A percentile compares a stretch with the other conserved stretches of the same genome.
These are phyloP conservation scores for Irpex sp. DNA, from an alignment of 1,284 basidiomycete species.

Conservation along the genomic window DNA sequence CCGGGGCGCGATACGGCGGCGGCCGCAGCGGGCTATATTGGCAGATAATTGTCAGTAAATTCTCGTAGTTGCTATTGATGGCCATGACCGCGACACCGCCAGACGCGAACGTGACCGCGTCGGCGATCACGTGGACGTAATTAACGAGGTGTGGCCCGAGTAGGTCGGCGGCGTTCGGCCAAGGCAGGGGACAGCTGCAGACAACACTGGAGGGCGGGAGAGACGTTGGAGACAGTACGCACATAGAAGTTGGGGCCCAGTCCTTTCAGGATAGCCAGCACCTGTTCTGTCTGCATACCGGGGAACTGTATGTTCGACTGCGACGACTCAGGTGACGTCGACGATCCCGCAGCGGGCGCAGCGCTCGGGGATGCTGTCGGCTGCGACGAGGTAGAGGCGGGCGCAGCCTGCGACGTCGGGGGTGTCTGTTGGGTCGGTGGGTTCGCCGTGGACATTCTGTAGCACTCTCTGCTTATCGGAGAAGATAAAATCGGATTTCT, in stretches of 20 bases:
- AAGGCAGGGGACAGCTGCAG: slow-evolving; percentile 8
- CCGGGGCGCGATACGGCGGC: slow-evolving; percentile 22
- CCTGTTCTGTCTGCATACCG: slow-evolving; percentile 42
- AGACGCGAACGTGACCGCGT: slow-evolving; percentile 19
- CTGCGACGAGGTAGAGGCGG: neutral
- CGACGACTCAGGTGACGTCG: slow-evolving; percentile 2
- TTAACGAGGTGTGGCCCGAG: neutral
- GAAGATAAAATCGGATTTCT: too few relatives aligned
- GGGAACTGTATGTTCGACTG: slow-evolving; percentile 10
- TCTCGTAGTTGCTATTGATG: neutral
- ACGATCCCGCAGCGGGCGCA: slow-evolving; percentile 6
- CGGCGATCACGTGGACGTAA: slow-evolving; percentile 12
- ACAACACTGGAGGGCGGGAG: neutral
- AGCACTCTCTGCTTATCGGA: too few relatives aligned
- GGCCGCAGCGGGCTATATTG: slow-evolving; percentile 5
- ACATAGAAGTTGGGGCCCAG: slow-evolving; percentile 44
- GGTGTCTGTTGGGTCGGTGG: slow-evolving; percentile 8
- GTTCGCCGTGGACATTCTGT: slow-evolving; percentile 12
- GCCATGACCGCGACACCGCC: neutral
- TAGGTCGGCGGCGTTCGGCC: slow-evolving; percentile 12
- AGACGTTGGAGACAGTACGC: slow-evolving; percentile 17
- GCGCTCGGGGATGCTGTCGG: slow-evolving; percentile 8
- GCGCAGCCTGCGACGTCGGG: slow-evolving; percentile 2
- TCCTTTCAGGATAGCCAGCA: slow-evolving; percentile 48
- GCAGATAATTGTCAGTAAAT: slow-evolving; percentile 6